phyloP scores from a whole-genome alignment of 768 basidiomycete species.

The Termitomyces titanicus region DNA sequence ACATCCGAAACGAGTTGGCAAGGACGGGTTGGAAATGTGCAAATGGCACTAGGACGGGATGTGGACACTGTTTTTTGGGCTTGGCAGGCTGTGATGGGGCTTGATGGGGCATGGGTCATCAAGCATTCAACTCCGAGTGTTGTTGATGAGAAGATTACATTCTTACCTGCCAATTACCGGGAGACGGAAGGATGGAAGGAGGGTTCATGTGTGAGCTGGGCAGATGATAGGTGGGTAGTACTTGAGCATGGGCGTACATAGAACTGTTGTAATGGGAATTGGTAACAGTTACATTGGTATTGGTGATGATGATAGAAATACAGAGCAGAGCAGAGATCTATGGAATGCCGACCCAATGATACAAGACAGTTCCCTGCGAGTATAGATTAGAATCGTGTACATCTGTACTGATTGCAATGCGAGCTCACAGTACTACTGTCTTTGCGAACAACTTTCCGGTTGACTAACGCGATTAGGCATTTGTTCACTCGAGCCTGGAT shows the following conservation, averaged over 20 bases:
- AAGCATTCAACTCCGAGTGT: constrained; percentile 2
- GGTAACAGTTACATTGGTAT: constrained; percentile 5
- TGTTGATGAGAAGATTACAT: neutral
- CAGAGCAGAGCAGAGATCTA: constrained; percentile 14
- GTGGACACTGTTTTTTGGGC: constrained; percentile 15
- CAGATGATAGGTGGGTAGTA: constrained; percentile 10
- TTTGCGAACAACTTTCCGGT: constrained; percentile 80
- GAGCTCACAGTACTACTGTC: constrained; percentile 56
- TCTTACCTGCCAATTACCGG: constrained; percentile 9
- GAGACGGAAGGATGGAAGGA: constrained; percentile 9
- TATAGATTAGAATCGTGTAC: neutral
- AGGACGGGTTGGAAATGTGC: constrained; percentile 15
- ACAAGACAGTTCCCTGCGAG: constrained; percentile 58
- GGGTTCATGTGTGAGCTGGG: constrained; percentile 10
- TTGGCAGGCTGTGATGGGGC: constrained; percentile 14
- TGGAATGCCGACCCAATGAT: constrained; percentile 65
- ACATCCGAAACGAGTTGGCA: constrained; percentile 12
- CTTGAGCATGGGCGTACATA: constrained; percentile 7
- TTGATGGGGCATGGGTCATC: constrained; percentile 5
- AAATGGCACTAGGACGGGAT: constrained; percentile 13
- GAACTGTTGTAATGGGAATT: neutral
- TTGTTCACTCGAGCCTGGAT: constrained; percentile 92
- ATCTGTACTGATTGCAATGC: neutral
- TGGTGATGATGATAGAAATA: neutral
- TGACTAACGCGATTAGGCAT: constrained; percentile 87